These are phyloP conservation scores for Striga hermonthica DNA, from an alignment of 305 asterid genomes.

Conservation along the genomic window DNA sequence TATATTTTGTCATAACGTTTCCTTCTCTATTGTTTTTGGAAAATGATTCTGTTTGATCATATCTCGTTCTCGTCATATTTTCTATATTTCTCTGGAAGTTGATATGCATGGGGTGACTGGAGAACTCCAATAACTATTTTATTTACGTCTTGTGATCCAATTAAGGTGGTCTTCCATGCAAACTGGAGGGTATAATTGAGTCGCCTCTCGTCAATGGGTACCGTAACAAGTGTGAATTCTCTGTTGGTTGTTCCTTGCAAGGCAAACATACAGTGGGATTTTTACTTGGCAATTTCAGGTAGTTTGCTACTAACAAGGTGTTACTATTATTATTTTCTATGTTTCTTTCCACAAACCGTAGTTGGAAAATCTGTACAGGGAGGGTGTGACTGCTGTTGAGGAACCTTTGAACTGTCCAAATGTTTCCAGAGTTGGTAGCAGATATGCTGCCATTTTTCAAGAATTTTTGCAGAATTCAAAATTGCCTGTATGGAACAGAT, in stretches of 20 bases:
- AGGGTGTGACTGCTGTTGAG: conserved; percentile 96
- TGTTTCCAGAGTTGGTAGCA: conserved; percentile 67
- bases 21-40: no score
- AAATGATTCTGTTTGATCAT: no score
- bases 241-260: conserved; percentile 82
- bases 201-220: conserved; percentile 82
- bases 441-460: conserved; percentile 76
- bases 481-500: conserved; percentile 87
- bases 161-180: conserved; percentile 96
- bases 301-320: conserved; percentile 23
- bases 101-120: conserved; percentile 5
- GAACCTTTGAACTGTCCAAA: conserved; percentile 89
- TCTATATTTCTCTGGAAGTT: conserved; percentile 14
- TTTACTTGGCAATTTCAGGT: conserved; percentile 96
- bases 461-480: conserved; percentile 62
- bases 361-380: conserved; percentile 49
- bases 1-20: no score
- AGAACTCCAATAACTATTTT: conserved; percentile 26
- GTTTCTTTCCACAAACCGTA: conserved; percentile 20
- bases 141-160: conserved; percentile 27
- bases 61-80: conserved; percentile 14
- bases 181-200: conserved; percentile 72
- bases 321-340: not conserved
- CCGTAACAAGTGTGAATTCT: conserved; percentile 94
- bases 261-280: conserved; percentile 87